Conservation (phyloP, 805 yeast genomes). For the Lipomyces yamadae region DNA sequence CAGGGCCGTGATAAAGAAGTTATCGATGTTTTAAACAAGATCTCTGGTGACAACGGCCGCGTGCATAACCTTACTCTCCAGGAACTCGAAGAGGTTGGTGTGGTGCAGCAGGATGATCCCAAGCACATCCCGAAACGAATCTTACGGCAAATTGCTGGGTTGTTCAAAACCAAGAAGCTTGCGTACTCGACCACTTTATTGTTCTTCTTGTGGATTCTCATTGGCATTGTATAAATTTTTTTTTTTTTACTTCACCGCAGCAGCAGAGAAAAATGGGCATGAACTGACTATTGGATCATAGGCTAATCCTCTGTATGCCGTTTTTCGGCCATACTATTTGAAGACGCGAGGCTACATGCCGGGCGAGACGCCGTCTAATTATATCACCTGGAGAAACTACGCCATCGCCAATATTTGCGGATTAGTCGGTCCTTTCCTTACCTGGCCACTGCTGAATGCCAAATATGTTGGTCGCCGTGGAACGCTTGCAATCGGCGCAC, state of each 20-base stretch:
- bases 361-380: constrained; percentile 39
- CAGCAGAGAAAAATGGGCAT: background rate
- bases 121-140: constrained; percentile 36
- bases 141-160: constrained; percentile 50
- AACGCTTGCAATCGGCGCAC: constrained; percentile 57
- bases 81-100: constrained; percentile 50
- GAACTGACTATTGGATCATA: background rate
- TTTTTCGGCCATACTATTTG: constrained; percentile 59
- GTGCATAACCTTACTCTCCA: constrained; percentile 54
- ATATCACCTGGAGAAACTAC: constrained; percentile 41
- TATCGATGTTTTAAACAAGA: constrained; percentile 51
- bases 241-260: background rate
- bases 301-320: constrained; percentile 60
- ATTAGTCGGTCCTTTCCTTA: constrained; percentile 60
- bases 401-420: constrained; percentile 55
- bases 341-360: constrained; percentile 54
- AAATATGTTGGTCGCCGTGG: constrained; percentile 59
- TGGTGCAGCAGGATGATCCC: constrained; percentile 10
- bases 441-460: constrained; percentile 41
- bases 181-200: constrained; percentile 54
- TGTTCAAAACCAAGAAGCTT: constrained; percentile 55
- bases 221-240: constrained; percentile 49
- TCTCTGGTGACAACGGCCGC: constrained; percentile 56
- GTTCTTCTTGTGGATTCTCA: constrained; percentile 58
- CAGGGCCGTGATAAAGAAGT: constrained; percentile 59